phyloP scores from a whole-genome alignment of 306 rosid species.

The Fragaria iinumae region DNA sequence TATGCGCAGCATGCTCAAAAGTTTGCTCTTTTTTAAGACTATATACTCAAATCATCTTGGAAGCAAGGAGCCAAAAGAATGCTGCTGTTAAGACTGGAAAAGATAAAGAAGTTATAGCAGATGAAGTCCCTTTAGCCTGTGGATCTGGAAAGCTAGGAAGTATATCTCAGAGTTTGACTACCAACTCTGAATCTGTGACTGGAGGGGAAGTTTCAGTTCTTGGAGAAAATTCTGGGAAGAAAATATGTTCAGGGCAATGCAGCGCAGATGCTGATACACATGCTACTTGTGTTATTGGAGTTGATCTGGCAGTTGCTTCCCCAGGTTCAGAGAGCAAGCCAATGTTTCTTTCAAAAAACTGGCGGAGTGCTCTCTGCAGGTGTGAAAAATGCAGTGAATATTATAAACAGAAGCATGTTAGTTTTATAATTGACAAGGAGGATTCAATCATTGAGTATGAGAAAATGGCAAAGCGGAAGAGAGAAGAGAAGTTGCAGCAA shows the following conservation, averaged over 20 bases:
- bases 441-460: conserved; percentile 89
- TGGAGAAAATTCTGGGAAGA: conserved; percentile 40
- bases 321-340: conserved; percentile 50
- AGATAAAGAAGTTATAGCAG: conserved; percentile 63
- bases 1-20: conserved; percentile 76
- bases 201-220: conserved; percentile 31
- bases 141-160: conserved; percentile 43
- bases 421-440: conserved; percentile 77
- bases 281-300: conserved; percentile 57
- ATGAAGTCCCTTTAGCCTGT: conserved; percentile 35
- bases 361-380: conserved; percentile 83
- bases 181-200: conserved; percentile 40
- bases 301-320: conserved; percentile 41
- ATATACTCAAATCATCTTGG: conserved; percentile 65
- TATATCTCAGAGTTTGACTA: conserved; percentile 27
- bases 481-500: conserved; percentile 79
- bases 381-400: conserved; percentile 58
- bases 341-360: conserved; percentile 78
- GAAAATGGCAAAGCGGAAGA: conserved; percentile 75
- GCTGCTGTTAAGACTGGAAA: conserved; percentile 34
- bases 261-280: conserved; percentile 27
- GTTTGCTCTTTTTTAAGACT: conserved; percentile 60
- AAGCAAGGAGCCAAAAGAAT: conserved; percentile 47
- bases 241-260: conserved; percentile 24
- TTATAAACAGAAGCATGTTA: conserved; percentile 56